Evolutionary conservation across 129 eudicot species (phyloP), one percentile per base, ranked within the genome.

Genomic region (Flaveria sonorensis): DNA sequence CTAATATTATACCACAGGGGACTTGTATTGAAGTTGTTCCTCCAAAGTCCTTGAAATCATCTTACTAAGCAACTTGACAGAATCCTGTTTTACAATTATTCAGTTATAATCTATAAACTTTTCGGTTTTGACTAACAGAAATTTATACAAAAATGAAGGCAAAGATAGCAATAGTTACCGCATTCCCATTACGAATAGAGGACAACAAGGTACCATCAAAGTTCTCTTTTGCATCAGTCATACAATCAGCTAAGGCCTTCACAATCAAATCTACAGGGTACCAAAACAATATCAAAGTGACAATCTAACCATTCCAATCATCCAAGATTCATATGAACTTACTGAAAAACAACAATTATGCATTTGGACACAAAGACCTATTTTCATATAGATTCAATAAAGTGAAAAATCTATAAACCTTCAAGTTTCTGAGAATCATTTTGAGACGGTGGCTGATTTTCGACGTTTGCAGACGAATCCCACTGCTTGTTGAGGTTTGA

Each of bases 161-260:
- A 28, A 74, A 48, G 23, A 78, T n/a, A 14, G 59, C 48, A 26
- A 13, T 50, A 64, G 56, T 81, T 84, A 94, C 99, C 99, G 55
- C 61, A 70, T 81, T 85, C 63, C 89, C 96, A 53, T 76, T 82
- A 60, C 72, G 91, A 70, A 88, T 51, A 6, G 96, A 85, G 66
- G 92, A 80, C 77, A 92, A 70, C 52, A 91, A 79, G 62, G 75
- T 81, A 76, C 73, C 72, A 71, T 88, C 88, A 48, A 91, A 83
- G 78, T 95, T 95, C 81, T 95, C 99, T 94, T 95, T 95, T 26
- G 87, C 59, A 42, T 86, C 90, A 51, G 75, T 72, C 99, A 95
- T 83, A 30, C 71, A 83, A 32, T 89, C 89, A 48, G 87, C 87
- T 59, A 92, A 85, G 45, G 85, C 88, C 77, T 87, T 85, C 43